Evolutionary conservation across 805 yeast genomes (phyloP), one percentile per base, ranked within the genome.

Genomic region (Wickerhamomyces canadensis): DNA sequence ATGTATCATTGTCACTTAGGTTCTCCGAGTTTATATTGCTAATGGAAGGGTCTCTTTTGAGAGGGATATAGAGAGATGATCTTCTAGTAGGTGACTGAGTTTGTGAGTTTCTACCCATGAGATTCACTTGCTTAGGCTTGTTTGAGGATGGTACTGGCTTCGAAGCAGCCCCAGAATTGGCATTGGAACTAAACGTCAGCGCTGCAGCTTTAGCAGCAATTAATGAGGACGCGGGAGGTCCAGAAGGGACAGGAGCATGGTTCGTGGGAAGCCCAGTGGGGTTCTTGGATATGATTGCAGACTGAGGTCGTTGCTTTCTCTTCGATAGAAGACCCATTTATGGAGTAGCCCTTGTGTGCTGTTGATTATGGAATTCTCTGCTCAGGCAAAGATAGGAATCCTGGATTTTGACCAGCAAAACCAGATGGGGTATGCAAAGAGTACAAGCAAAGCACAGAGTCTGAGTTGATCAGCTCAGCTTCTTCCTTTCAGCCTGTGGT

Each of bases 191-290:
- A 24, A 36, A 34, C 11, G 34, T 31, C 13, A 31, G 24, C 1
- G 44, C 38, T 10, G 50, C 58, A 13, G 58, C 52, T 34, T 53
- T 48, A 3, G 55, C 54, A n/a, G 57, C 57, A 11, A 47, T 7
- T 18, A 36, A 31, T 3, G 54, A 49, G 9, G 40, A 30, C 13
- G 25, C n/a, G 12, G 33, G 19, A 5, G 34, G 34, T 19, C 45
- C 36, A 28, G 22, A 28, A 1, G 41, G 37, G 9, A 29, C 36
- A 3, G 19, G 26, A 4, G 19, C n/a, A 5, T 34, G 21, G 5
- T 36, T 29, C 6, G 38, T 19, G n/a, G 55, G 50, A 3, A 51
- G 44, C 0, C 57, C 57, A 2, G 49, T 47, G 1, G 48, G 49
- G 31, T 52, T 50, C 34, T 37, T 49, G 12, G 51, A 39, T 9